Conservation (phyloP, 2,329 filamentous ascomycete species). For the Tolypocladium guangdongense region DNA sequence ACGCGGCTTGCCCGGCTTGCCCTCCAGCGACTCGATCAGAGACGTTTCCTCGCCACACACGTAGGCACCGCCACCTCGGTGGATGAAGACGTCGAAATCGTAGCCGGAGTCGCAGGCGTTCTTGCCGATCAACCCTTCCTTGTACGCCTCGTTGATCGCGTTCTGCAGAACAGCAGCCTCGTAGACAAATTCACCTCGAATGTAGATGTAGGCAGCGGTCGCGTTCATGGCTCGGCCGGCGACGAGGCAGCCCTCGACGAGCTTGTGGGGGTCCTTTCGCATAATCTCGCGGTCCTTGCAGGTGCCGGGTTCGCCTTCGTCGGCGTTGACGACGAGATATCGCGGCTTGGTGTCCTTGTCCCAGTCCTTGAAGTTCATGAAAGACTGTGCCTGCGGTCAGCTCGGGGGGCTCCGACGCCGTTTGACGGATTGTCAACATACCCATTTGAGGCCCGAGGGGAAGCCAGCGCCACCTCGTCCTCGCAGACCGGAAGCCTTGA, state of each 20-base stretch:
- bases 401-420: neutral
- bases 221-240: constrained; percentile 98
- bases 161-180: constrained; percentile 88
- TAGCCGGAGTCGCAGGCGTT: constrained; percentile 95
- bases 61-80: constrained; percentile 95
- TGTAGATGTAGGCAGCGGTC: constrained; percentile 97
- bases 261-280: constrained; percentile 99
- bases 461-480: constrained; percentile 97
- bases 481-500: constrained; percentile 92
- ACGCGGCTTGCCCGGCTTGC: constrained; percentile 96
- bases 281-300: constrained; percentile 99
- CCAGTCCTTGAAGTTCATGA: constrained; percentile 99
- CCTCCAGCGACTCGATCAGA: constrained; percentile 94
- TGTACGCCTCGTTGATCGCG: constrained; percentile 96
- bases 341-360: constrained; percentile 94
- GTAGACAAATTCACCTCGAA: constrained; percentile 95
- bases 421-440: constrained; percentile 34
- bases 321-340: constrained; percentile 95
- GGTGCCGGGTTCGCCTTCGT: constrained; percentile 96
- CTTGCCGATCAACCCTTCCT: constrained; percentile 90
- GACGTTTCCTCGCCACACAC: constrained; percentile 98
- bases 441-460: constrained; percentile 98
- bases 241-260: constrained; percentile 92
- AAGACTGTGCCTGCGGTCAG: constrained; percentile 53
- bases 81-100: constrained; percentile 94